These are phyloP conservation scores for Chaetomium olivaceum DNA, from an alignment of 2,329 filamentous ascomycete genomes.

Conservation along the genomic window DNA sequence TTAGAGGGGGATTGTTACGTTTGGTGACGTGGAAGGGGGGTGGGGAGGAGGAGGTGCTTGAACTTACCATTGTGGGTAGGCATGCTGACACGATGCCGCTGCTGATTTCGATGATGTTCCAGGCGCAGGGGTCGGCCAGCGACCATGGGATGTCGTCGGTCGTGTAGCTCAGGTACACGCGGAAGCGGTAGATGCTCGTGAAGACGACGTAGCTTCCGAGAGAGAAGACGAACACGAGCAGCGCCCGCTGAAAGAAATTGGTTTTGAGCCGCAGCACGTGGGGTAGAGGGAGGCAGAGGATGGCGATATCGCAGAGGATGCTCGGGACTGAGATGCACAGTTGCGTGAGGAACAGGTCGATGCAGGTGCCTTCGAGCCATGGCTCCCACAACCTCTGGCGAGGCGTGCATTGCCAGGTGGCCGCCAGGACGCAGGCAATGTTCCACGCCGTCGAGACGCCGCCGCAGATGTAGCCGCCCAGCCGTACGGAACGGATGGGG, in stretches of 20 bases:
- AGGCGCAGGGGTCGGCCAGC: constrained; percentile 13
- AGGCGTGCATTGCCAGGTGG: constrained; percentile 13
- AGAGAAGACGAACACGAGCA: constrained; percentile 15
- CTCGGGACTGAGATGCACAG: constrained; percentile 19
- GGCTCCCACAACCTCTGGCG: constrained; percentile 15
- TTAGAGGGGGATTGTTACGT: background rate
- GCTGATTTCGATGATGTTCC: constrained; percentile 20
- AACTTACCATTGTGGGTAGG: constrained; percentile 11
- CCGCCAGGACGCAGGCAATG: constrained; percentile 14
- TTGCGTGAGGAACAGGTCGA: constrained; percentile 17
- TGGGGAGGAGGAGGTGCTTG: background rate
- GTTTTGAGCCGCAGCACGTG: constrained; percentile 19
- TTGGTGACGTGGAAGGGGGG: background rate
- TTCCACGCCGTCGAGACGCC: constrained; percentile 13
- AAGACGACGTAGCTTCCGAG: constrained; percentile 17
- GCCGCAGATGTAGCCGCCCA: constrained; percentile 21
- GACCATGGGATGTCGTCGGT: constrained; percentile 18
- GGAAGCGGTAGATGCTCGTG: constrained; percentile 19
- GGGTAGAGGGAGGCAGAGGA: constrained; percentile 18
- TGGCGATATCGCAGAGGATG: constrained; percentile 17
- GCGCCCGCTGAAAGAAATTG: constrained; percentile 7
- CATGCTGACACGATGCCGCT: constrained; percentile 17
- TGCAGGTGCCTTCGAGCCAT: constrained; percentile 15
- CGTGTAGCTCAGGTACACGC: constrained; percentile 11
- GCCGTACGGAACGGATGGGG: constrained; percentile 15